A percentile compares a stretch with the other conserved stretches of the same genome.
These are phyloP conservation scores for Coemansia sp. DNA, from an alignment of 192 early-diverging fungal species.

Conservation along the genomic window DNA sequence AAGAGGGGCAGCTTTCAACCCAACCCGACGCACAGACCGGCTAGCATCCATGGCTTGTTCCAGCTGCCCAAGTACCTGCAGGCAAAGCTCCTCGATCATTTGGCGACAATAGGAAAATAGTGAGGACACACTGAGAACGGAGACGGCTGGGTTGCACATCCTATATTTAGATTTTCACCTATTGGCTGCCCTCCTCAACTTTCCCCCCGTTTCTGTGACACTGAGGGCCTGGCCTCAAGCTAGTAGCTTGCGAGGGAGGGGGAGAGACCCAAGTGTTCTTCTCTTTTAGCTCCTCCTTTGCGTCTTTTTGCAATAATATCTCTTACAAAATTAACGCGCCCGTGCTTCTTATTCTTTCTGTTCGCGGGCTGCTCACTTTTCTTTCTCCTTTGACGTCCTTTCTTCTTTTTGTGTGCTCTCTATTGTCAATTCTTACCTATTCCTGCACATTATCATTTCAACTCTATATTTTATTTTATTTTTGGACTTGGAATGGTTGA, in stretches of 20 bases:
- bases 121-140: neutral
- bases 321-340: neutral
- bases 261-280: neutral
- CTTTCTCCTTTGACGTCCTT: slow-evolving; percentile 17
- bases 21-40: slow-evolving; percentile 46
- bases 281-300: neutral
- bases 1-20: slow-evolving; percentile 42
- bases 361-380: slow-evolving; percentile 2
- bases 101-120: slow-evolving; percentile 4
- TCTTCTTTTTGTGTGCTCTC: neutral
- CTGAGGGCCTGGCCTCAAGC: neutral
- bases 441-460: slow-evolving; percentile 11
- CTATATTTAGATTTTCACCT: neutral
- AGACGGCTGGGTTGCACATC: neutral
- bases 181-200: neutral
- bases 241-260: neutral
- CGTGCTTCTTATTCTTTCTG: neutral
- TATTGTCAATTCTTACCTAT: slow-evolving; percentile 9
- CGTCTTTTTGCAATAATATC: neutral
- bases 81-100: slow-evolving; percentile 27
- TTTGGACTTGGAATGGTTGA: slow-evolving; percentile 51
- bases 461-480: slow-evolving; percentile 10
- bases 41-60: slow-evolving; percentile 45
- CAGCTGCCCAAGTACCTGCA: slow-evolving; percentile 54
- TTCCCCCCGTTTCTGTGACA: neutral